Evolutionary conservation across 495 filamentous ascomycete genomes (phyloP).

Genomic region (Melanomma pulvis-pyrius): DNA sequence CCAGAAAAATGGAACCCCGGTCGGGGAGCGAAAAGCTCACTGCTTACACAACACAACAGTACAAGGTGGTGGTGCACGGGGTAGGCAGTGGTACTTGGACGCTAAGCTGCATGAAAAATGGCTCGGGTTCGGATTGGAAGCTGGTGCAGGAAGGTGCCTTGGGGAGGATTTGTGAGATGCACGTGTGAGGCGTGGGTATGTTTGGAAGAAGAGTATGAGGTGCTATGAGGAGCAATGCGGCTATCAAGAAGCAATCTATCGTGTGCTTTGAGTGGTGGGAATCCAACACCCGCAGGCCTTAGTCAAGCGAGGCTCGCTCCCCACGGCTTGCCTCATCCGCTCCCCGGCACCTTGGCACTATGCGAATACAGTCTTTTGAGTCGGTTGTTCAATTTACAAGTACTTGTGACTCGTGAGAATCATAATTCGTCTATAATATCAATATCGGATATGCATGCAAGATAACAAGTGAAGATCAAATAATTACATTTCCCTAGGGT

Average conservation of each 20-base stretch:
- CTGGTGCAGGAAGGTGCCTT: too few relatives aligned
- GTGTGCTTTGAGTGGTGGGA: constrained; percentile 1
- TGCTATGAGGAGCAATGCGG: too few relatives aligned
- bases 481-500: background rate
- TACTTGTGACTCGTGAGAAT: background rate
- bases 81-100: background rate
- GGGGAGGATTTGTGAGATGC: too few relatives aligned
- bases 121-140: background rate
- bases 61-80: background rate
- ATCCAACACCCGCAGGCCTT: too few relatives aligned
- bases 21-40: background rate
- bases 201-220: too few relatives aligned
- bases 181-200: too few relatives aligned
- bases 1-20: background rate
- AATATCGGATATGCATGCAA: background rate
- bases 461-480: background rate
- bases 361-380: background rate
- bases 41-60: background rate
- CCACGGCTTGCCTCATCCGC: background rate
- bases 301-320: background rate
- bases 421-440: background rate
- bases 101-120: background rate
- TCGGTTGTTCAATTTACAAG: too few relatives aligned
- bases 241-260: too few relatives aligned
- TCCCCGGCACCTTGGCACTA: background rate